Evolutionary conservation across 208 protist species (phyloP).

Genomic region (Leishmania arabica): DNA sequence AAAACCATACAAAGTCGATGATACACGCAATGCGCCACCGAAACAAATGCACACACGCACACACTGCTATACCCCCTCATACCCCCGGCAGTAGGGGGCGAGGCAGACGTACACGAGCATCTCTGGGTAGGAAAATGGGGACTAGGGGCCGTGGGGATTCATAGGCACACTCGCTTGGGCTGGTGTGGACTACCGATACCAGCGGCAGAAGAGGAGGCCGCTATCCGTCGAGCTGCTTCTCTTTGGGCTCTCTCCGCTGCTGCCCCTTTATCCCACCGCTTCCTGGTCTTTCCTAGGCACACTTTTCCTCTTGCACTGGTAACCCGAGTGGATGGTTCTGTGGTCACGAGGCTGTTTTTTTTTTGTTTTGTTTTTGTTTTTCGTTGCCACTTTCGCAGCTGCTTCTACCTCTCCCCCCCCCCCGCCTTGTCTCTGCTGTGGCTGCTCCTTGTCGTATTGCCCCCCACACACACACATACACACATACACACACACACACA

Average conservation of each 20-base stretch:
- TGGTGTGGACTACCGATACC: not conserved
- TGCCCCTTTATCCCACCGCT: not conserved
- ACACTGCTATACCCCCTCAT: not conserved
- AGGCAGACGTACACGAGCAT: not conserved
- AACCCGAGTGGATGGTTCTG: not conserved
- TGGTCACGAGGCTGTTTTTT: not conserved
- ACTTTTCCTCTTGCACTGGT: not conserved
- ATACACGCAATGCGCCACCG: not conserved
- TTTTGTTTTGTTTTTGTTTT: no score
- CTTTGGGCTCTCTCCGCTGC: not conserved
- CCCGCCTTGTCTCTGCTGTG: not conserved
- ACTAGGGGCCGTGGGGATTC: not conserved
- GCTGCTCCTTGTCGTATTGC: not conserved
- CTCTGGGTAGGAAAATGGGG: not conserved
- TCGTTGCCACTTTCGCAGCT: not conserved
- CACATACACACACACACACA: not conserved
- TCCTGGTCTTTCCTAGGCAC: not conserved
- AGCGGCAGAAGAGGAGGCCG: not conserved
- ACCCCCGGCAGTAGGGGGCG: not conserved
- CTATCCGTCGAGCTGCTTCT: not conserved
- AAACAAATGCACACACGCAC: not conserved
- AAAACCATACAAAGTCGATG: not conserved
- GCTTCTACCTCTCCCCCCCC: not conserved
- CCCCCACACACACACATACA: no score
- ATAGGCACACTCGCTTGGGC: not conserved